Conservation (phyloP, 805 yeast species). For the Monosporozyma aquatica region DNA sequence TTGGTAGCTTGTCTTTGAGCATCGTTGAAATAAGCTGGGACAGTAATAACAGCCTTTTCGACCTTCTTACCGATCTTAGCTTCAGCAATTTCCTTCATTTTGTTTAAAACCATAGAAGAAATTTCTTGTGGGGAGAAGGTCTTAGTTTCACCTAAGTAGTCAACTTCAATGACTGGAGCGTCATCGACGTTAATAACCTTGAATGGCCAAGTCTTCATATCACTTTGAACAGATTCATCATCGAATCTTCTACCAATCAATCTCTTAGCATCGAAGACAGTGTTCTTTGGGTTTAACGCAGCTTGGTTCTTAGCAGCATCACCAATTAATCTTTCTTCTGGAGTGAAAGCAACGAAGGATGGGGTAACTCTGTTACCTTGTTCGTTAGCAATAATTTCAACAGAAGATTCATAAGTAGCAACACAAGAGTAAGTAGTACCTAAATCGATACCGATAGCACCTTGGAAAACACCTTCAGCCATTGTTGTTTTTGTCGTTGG, state of each 20-base stretch:
- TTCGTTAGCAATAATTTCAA: constrained; percentile 93
- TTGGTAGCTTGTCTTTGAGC: constrained; percentile 98
- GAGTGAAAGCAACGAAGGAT: constrained; percentile 91
- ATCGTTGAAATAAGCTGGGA: constrained; percentile 95
- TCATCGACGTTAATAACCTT: constrained; percentile 62
- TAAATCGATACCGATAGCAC: constrained; percentile 98
- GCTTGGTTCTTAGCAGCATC: constrained; percentile 98
- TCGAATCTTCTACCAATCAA: constrained; percentile 81
- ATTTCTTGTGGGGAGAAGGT: constrained; percentile 90
- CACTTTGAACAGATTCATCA: constrained; percentile 71
- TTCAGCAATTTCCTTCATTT: constrained; percentile 90
- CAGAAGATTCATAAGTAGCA: constrained; percentile 88
- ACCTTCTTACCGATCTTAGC: constrained; percentile 73
- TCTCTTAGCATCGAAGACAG: constrained; percentile 88
- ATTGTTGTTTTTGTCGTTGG: constrained; percentile 37
- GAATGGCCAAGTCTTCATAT: constrained; percentile 82
- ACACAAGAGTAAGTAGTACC: constrained; percentile 94
- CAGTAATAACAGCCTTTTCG: constrained; percentile 88
- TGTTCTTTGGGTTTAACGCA: constrained; percentile 83
- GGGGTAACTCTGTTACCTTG: constrained; percentile 99
- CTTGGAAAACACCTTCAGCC: constrained; percentile 99
- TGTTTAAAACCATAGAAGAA: constrained; percentile 83
- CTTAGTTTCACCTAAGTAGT: constrained; percentile 77
- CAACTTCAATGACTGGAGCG: constrained; percentile 75
- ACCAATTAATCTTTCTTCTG: constrained; percentile 86